Conservation (phyloP, 2,329 filamentous ascomycete species). For the Phyllosticta capitalensis region DNA sequence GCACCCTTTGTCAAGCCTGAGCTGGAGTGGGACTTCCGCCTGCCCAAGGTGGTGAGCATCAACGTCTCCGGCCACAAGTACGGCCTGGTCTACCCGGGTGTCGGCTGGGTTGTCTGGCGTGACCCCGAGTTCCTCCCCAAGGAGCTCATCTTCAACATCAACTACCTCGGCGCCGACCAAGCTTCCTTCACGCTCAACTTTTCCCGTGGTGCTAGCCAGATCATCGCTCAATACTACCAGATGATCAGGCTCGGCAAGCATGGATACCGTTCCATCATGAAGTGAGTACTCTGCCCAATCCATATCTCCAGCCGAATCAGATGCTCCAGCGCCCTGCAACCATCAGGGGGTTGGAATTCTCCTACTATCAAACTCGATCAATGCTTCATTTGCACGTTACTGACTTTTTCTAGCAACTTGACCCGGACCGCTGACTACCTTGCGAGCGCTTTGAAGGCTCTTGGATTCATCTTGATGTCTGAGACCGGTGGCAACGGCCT, state of each 20-base stretch:
- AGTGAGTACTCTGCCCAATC: slow-evolving; percentile 26
- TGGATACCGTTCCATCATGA: slow-evolving; percentile 88
- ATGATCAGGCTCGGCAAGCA: slow-evolving; percentile 88
- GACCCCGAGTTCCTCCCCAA: slow-evolving; percentile 72
- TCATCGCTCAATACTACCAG: slow-evolving; percentile 97
- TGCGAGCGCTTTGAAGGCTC: slow-evolving; percentile 56
- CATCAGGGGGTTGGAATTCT: too few species aligned
- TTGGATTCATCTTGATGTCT: slow-evolving; percentile 85
- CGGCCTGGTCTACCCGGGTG: slow-evolving; percentile 65
- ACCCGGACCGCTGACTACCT: slow-evolving; percentile 87
- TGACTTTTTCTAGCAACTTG: slow-evolving; percentile 66
- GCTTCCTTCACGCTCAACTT: slow-evolving; percentile 96
- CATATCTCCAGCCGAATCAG: too few species aligned
- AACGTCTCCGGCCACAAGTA: slow-evolving; percentile 86
- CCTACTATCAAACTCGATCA: too few species aligned
- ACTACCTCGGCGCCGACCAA: slow-evolving; percentile 93
- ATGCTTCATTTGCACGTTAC: too few species aligned
- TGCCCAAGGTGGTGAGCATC: slow-evolving; percentile 83
- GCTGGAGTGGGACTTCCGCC: slow-evolving; percentile 84
- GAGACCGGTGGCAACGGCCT: slow-evolving; percentile 67
- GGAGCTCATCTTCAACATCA: slow-evolving; percentile 97
- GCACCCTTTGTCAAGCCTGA: slow-evolving; percentile 81
- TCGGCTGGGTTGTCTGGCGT: slow-evolving; percentile 91
- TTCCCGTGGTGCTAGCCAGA: slow-evolving; percentile 86
- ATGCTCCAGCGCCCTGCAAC: too few species aligned